Base-by-base conservation (phyloP, 2,329 filamentous ascomycete genomes). In the Colletotrichum theobromicola region DNA sequence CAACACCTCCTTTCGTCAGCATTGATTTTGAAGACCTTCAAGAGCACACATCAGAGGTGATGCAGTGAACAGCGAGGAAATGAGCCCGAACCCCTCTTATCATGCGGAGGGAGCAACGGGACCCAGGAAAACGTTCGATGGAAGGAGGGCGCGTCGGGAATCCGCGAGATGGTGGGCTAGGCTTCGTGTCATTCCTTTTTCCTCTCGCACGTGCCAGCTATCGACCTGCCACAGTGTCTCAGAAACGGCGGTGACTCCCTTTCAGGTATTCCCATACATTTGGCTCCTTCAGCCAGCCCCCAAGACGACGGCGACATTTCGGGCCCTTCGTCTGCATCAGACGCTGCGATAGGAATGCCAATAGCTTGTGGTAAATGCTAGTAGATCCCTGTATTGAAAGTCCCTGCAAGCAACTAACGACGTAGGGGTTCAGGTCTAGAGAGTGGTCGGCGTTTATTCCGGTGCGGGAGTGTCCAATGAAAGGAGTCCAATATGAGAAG, bases 231-330 rank as follows among this genome's bases (percentile, higher is more conserved):
- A 50, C n/a, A 50, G 21, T 21, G n/a, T 50, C n/a, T 50, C n/a
- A 21, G 42, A 50, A 50, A n/a, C 42, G 42, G 42, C 42, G 42
- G 42, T 50, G 42, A 50, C 42, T 46, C 42, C 42, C 42, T 46
- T 46, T 18, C 42, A 7, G 37, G 42, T 50, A 4, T 18, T 50
- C 10, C 3, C 42, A 50, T 50, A 46, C 42, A 50, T 50, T 50
- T 50, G n/a, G 4, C 4, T 50, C n/a, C 5, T 21, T 50, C 42
- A 50, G 42, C 42, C 42, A 50, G 42, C n/a, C 42, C 42, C 42
- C n/a, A 50, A 50, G 42, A n/a, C 2, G 42, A 50, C 42, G 42
- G n/a, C 42, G 42, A 21, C 2, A 4, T 21, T 21, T 21, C 6
- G 10, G 42, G n/a, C 42, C 42, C 42, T 50, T 50, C n/a, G n/a